Evolutionary conservation across 163 green algal genomes (phyloP).

Genomic region (Chlorella variabilis): DNA sequence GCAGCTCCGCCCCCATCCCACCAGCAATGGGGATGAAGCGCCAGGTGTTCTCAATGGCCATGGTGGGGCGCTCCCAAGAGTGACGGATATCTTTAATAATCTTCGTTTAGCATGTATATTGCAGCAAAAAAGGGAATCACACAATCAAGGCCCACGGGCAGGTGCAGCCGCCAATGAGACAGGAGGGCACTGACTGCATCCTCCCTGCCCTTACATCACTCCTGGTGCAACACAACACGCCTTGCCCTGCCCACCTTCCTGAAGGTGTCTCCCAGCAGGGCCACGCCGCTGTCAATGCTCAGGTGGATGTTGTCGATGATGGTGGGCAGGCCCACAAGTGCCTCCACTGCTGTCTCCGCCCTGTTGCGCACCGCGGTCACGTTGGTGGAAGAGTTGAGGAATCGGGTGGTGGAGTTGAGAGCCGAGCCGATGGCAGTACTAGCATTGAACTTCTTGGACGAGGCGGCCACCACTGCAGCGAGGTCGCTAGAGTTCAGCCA

Average conservation of each 20-base stretch:
- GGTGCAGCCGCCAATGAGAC: too few species aligned
- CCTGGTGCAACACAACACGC: too few species aligned
- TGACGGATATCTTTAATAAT: neutral
- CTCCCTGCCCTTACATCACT: too few species aligned
- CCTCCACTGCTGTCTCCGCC: neutral
- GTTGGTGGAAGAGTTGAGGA: neutral
- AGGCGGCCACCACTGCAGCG: neutral
- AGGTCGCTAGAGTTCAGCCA: neutral
- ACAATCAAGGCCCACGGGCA: too few species aligned
- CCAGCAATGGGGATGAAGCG: conserved; percentile 35
- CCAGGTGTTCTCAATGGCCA: conserved; percentile 16
- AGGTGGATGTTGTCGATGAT: neutral
- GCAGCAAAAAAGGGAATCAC: too few species aligned
- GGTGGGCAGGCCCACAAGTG: neutral
- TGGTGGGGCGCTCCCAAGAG: neutral
- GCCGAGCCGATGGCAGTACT: neutral
- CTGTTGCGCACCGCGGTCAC: neutral
- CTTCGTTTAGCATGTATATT: neutral
- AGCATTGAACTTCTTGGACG: neutral
- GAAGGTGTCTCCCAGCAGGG: neutral
- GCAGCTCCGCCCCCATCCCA: too few species aligned
- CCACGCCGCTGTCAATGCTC: neutral
- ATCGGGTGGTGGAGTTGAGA: neutral
- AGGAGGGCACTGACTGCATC: too few species aligned
- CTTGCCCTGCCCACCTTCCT: neutral